Percentiles rank a stretch among this genome's conserved stretches.
Evolutionary conservation across 78 protist genomes (phyloP).

Genomic region (Mantamonas sphyraenae): DNA sequence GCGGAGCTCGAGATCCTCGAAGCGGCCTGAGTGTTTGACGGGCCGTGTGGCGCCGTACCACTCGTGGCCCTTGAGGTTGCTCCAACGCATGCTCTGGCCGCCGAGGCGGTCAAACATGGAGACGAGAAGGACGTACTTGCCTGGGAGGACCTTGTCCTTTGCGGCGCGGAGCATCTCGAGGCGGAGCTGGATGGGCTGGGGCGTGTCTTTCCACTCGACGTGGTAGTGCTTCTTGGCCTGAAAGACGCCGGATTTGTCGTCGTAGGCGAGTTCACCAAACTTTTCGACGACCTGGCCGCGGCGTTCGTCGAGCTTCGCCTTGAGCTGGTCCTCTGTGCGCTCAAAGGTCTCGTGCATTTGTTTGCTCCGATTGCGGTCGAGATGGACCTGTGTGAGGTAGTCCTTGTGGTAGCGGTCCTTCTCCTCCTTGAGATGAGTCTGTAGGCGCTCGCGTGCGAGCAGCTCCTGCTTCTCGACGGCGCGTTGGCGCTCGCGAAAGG

Average conservation of each 20-base stretch:
- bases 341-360: background rate
- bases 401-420: too few species aligned
- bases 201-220: constrained; percentile 2
- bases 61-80: background rate
- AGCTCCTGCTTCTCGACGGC: too few species aligned
- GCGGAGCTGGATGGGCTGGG: constrained; percentile 25
- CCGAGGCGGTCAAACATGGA: constrained; percentile 18
- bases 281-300: background rate
- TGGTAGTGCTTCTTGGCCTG: background rate
- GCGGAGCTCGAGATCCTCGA: background rate
- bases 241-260: background rate
- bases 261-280: background rate
- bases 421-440: too few species aligned
- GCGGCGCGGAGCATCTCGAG: constrained; percentile 1
- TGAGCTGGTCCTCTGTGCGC: background rate
- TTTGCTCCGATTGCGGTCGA: background rate
- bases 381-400: too few species aligned
- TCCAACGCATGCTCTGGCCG: constrained; percentile 22
- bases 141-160: constrained; percentile 12
- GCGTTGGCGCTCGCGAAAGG: too few species aligned
- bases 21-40: background rate
- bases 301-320: background rate
- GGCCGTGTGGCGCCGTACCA: background rate
- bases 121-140: constrained; percentile 2
- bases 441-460: too few species aligned